phyloP scores from a whole-genome alignment of 495 filamentous ascomycete genomes.

The Talaromyces borbonicus region DNA sequence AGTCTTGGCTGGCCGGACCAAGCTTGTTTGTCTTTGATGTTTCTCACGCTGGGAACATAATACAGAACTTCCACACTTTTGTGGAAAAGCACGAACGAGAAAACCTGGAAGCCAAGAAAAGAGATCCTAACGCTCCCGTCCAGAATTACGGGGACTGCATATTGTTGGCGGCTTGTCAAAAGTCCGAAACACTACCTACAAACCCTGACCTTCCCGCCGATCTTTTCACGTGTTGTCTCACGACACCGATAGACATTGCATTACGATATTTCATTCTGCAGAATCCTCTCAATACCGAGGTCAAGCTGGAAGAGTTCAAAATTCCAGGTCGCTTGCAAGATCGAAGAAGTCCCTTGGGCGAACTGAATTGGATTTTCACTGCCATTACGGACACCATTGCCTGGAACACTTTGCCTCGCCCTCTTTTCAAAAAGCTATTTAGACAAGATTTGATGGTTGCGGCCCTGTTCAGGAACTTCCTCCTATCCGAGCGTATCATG shows the following conservation, averaged over 20 bases:
- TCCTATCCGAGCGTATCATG: conserved; percentile 93
- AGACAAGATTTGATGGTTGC: conserved; percentile 99
- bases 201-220: conserved; percentile 92
- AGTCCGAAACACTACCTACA: conserved; percentile 88
- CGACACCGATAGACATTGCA: conserved; percentile 94
- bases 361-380: conserved; percentile 99
- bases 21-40: conserved; percentile 97
- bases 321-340: conserved; percentile 78
- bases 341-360: conserved; percentile 86
- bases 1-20: conserved; percentile 90
- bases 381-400: conserved; percentile 98
- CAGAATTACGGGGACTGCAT: conserved; percentile 71
- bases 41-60: conserved; percentile 89
- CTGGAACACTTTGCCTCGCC: conserved; percentile 85
- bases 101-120: conserved; percentile 57
- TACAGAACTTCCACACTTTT: conserved; percentile 87
- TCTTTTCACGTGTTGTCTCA: conserved; percentile 91
- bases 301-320: conserved; percentile 72
- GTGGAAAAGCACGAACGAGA: conserved; percentile 89
- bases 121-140: conserved; percentile 63
- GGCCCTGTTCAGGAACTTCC: conserved; percentile 90
- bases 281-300: conserved; percentile 67
- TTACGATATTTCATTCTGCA: conserved; percentile 90
- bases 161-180: conserved; percentile 83
- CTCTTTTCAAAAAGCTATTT: conserved; percentile 92